phyloP scores from a whole-genome alignment of 1,139 yeast genomes.

The Lodderomyces theae region DNA sequence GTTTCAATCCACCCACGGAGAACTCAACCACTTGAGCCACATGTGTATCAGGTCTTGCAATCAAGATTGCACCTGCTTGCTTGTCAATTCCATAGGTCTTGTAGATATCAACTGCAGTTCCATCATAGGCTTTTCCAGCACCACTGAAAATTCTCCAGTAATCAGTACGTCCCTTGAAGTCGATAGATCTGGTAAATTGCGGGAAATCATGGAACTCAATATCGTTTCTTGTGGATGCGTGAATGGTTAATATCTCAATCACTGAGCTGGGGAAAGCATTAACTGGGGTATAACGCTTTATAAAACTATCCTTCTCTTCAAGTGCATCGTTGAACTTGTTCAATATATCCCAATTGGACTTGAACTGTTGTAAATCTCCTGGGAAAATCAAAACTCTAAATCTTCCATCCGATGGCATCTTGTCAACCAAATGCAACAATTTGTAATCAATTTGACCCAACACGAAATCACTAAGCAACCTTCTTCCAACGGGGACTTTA shows the following conservation, averaged over 20 bases:
- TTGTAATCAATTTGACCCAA: slow-evolving; percentile 25
- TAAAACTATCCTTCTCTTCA: slow-evolving; percentile 15
- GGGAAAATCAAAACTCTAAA: slow-evolving; percentile 27
- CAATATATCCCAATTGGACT: slow-evolving; percentile 14
- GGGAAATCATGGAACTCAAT: slow-evolving; percentile 29
- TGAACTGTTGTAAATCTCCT: slow-evolving; percentile 20
- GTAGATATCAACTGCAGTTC: slow-evolving; percentile 14
- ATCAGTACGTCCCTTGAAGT: slow-evolving; percentile 25
- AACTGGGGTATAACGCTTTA: slow-evolving; percentile 24
- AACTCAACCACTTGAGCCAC: slow-evolving; percentile 23
- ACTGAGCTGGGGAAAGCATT: slow-evolving; percentile 24
- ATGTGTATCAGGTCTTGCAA: slow-evolving; percentile 36
- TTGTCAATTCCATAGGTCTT: slow-evolving; percentile 25
- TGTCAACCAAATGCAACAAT: slow-evolving; percentile 23
- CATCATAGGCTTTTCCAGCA: slow-evolving; percentile 16
- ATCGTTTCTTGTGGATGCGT: slow-evolving; percentile 19
- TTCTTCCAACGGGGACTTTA: slow-evolving; percentile 25
- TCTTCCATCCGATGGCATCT: slow-evolving; percentile 22
- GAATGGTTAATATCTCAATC: slow-evolving; percentile 24
- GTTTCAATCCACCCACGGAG: slow-evolving; percentile 17
- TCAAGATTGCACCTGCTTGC: slow-evolving; percentile 23
- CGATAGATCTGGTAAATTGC: slow-evolving; percentile 23
- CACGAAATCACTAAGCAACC: slow-evolving; percentile 23
- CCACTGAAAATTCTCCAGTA: slow-evolving; percentile 29
- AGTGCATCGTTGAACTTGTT: slow-evolving; percentile 18